Conservation (phyloP, 352 stramenopile genomes). For the Phytophthora cactorum region DNA sequence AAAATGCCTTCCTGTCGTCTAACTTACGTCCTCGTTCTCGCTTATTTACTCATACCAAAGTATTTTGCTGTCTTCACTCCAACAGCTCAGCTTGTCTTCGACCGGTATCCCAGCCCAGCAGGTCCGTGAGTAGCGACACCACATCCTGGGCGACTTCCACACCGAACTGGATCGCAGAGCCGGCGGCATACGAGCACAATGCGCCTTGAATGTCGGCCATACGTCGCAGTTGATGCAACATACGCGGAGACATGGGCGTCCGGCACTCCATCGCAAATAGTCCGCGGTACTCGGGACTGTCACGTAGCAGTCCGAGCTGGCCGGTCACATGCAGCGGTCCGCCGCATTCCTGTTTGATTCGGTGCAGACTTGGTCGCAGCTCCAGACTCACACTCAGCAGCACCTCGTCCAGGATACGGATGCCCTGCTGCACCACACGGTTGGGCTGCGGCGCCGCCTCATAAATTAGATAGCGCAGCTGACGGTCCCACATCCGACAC, state of each 20-base stretch:
- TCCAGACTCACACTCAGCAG: slow-evolving; percentile 77
- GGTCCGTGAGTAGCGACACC: slow-evolving; percentile 64
- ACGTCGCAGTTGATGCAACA: slow-evolving; percentile 64
- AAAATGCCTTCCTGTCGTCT: slow-evolving; percentile 23
- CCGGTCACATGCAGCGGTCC: slow-evolving; percentile 51
- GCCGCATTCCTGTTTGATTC: slow-evolving; percentile 53
- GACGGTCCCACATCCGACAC: slow-evolving; percentile 79
- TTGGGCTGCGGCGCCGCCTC: slow-evolving; percentile 74
- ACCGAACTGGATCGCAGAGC: slow-evolving; percentile 78
- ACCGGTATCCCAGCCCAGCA: slow-evolving; percentile 72
- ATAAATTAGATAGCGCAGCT: slow-evolving; percentile 83
- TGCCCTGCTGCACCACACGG: slow-evolving; percentile 80
- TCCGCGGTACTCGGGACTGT: slow-evolving; percentile 62
- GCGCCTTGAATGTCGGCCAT: slow-evolving; percentile 87
- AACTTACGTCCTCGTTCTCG: slow-evolving; percentile 29
- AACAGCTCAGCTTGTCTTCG: slow-evolving; percentile 63
- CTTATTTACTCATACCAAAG: slow-evolving; percentile 15
- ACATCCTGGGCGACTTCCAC: slow-evolving; percentile 83
- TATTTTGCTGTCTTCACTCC: slow-evolving; percentile 27
- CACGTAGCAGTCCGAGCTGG: slow-evolving; percentile 75
- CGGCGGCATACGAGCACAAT: slow-evolving; percentile 63
- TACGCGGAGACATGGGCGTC: slow-evolving; percentile 53
- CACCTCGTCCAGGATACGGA: slow-evolving; percentile 86
- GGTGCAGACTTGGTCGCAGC: slow-evolving; percentile 56
- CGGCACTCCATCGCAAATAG: slow-evolving; percentile 67